Evolutionary conservation across 2,329 filamentous ascomycete species (phyloP), one percentile per base, ranked within the genome.

Genomic region (Amylocarpus encephaloides): DNA sequence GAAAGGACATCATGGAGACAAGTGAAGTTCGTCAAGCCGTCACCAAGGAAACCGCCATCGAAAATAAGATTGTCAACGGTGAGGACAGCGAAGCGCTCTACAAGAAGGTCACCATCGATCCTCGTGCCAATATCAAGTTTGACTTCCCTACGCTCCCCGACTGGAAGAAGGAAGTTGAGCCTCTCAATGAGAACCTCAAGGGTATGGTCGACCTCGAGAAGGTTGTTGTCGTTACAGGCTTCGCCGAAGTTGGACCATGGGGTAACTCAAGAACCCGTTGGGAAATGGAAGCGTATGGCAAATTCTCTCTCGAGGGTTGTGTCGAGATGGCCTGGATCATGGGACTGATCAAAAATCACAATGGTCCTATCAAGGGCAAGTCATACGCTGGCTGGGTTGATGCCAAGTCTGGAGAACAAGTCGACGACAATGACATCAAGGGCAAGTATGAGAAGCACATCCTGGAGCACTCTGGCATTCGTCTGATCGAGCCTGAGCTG

Each of bases 281-380:
- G 93, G 93, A 98, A 75, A 98, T 98, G 92, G 93, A 98, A 70
- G 91, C 93, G 1, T 84, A 91, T 60, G 93, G 93, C 66, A 81
- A 95, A 66, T 98, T 98, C 74, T 97, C 93, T 7, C 81, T 98
- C 12, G 94, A 98, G 70, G 93, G 93, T 29, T 97, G 93, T 64
- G 86, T 98, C 53, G 93, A 98, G 72, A 98, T 98, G 93, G 91
- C 93, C 30, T 98, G 93, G 93, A 89, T 98, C 70, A 98, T 97
- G 92, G 93, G 93, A 66, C 82, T 97, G 53, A 97, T 98, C 75
- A 96, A 92, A 78, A 95, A 98, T 70, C 88, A 95, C 76, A 97
- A 97, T 62, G 93, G 93, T 15, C 84, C 85, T 30, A 82, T 98
- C 68, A 98, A 98, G 76, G 93, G 93, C 68, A 86, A 95, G 74